Evolutionary conservation across 2,329 filamentous ascomycete genomes (phyloP).

Genomic region (Penicillium verrucosum): DNA sequence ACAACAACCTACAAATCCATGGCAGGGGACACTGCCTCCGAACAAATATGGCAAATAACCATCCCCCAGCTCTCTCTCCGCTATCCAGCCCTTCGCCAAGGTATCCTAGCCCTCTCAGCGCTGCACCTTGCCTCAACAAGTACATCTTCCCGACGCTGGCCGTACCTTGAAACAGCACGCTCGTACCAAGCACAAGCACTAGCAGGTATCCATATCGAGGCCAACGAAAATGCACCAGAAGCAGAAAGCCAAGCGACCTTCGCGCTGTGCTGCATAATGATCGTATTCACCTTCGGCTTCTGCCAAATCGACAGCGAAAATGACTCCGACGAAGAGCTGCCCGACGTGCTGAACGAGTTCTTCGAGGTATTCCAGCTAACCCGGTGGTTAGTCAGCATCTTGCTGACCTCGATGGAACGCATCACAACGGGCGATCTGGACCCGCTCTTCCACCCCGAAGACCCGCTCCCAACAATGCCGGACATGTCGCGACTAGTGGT

Average conservation of each 20-base stretch:
- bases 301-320: slow-evolving; percentile 19
- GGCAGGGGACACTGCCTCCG: slow-evolving; percentile 23
- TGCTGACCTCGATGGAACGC: slow-evolving; percentile 23
- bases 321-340: slow-evolving; percentile 4
- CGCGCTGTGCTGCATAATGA: slow-evolving; percentile 33
- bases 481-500: slow-evolving; percentile 33
- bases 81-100: slow-evolving; percentile 33
- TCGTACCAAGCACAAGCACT: slow-evolving; percentile 28
- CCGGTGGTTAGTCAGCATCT: slow-evolving; percentile 28
- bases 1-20: slow-evolving; percentile 34
- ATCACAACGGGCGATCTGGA: slow-evolving; percentile 28
- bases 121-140: slow-evolving; percentile 29
- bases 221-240: slow-evolving; percentile 18
- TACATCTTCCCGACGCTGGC: slow-evolving; percentile 14
- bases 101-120: slow-evolving; percentile 36
- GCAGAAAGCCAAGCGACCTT: slow-evolving; percentile 38
- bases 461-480: slow-evolving; percentile 31
- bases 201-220: slow-evolving; percentile 21
- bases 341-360: slow-evolving; percentile 29
- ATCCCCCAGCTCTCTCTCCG: slow-evolving; percentile 32
- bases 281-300: slow-evolving; percentile 36
- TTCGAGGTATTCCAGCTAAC: slow-evolving; percentile 30
- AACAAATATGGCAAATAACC: slow-evolving; percentile 32
- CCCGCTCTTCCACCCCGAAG: slow-evolving; percentile 25
- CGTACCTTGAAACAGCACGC: slow-evolving; percentile 29